Base-by-base conservation (phyloP, 106 monocot species). In the Amphibolis antarctica region DNA sequence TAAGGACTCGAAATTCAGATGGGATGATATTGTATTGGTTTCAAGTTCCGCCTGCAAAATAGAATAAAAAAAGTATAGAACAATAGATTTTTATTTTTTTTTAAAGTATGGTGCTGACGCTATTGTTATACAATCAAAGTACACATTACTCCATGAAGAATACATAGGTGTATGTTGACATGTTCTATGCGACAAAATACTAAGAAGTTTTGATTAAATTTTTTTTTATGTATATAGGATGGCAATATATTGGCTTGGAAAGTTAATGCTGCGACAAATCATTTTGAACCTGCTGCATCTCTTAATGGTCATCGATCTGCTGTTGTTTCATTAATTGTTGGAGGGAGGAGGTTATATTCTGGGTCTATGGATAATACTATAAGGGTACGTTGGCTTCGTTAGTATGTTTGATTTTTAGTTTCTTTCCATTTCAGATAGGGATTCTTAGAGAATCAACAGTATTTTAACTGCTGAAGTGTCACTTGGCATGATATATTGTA, bases 201-300 rank as follows among this genome's bases (percentile, higher is more conserved):
- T 28, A 27, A 57, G 23, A 9, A 49, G 3, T 15, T 57, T 28
- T 2, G 23, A n/a, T n/a, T n/a, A n/a, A n/a, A n/a, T n/a, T n/a
- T n/a, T n/a, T n/a, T n/a, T n/a, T n/a, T n/a, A n/a, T n/a, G n/a
- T n/a, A n/a, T n/a, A 12, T 28, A 93, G 93, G 88, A 93, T 66
- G 85, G 85, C 10, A 76, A 78, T 22, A 85, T 88, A 62, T 78
- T 93, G n/a, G 85, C 74, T 10, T 93, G 88, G 85, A 82, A 72
- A 49, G 85, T 78, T 57, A 85, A 65, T 73, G 81, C 69, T 11
- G 66, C 55, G 6, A 68, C 61, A 28, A 88, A 88, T 58, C 78
- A 74, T 67, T 93, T 93, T 67, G 82, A 93, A 28, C 93, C 88
- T 1, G 85, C 85, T 23, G 85, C 93, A 42, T 82, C 85, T 80